Evolutionary conservation across 179 eudicot species (phyloP).

Genomic region (Drosera spatulata): DNA sequence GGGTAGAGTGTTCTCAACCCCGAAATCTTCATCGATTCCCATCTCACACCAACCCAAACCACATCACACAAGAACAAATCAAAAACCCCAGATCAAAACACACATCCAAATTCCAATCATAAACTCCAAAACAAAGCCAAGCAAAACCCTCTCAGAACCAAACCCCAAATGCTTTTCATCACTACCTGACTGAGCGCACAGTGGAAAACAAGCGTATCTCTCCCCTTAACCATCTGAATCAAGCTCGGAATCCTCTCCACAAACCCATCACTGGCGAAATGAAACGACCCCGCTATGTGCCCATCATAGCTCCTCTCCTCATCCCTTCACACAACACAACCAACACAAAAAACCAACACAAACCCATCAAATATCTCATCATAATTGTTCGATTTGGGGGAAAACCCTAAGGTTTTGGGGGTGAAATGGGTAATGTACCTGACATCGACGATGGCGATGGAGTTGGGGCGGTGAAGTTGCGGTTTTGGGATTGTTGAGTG

Average conservation of each 20-base stretch:
- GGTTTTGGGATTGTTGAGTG: constrained; percentile 30
- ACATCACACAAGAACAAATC: too few relatives aligned
- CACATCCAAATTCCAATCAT: too few relatives aligned
- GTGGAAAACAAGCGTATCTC: constrained; percentile 88
- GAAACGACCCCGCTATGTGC: constrained; percentile 83
- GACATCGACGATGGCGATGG: constrained; percentile 73
- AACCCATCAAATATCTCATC: too few relatives aligned
- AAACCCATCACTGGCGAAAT: constrained; percentile 70
- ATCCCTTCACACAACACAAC: constrained; percentile 29
- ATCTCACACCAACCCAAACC: too few relatives aligned
- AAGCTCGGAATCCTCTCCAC: constrained; percentile 61
- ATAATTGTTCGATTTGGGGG: too few relatives aligned
- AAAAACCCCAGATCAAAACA: too few relatives aligned
- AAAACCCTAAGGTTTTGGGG: too few relatives aligned
- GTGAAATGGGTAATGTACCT: constrained; percentile 24
- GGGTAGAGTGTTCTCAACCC: too few relatives aligned
- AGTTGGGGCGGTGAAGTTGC: constrained; percentile 37
- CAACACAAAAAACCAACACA: too few relatives aligned
- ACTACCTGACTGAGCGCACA: constrained; percentile 93
- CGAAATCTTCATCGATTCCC: too few relatives aligned
- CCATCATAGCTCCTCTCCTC: constrained; percentile 78
- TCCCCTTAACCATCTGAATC: constrained; percentile 48
- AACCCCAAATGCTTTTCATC: background rate
- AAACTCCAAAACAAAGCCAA: too few relatives aligned
- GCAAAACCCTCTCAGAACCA: too few relatives aligned